phyloP scores from a whole-genome alignment of 306 rosid genomes.

The Trichosanthes cucumerina region DNA sequence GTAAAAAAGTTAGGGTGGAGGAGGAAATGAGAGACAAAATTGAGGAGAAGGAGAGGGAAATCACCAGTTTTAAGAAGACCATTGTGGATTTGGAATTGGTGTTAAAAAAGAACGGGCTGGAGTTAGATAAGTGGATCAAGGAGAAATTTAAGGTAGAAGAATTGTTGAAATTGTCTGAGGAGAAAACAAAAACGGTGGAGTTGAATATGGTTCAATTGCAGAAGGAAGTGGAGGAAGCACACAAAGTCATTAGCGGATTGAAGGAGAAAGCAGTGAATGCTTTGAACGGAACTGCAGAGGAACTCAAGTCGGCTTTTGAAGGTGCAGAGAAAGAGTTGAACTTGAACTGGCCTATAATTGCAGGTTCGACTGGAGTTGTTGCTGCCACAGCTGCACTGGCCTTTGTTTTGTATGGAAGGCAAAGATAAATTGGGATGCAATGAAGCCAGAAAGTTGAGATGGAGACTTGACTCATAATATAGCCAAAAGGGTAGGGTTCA shows the following conservation, averaged over 20 bases:
- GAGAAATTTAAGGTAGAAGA: conserved; percentile 37
- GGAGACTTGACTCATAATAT: conserved; percentile 20
- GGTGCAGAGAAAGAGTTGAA: conserved; percentile 30
- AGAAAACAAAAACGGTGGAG: conserved; percentile 36
- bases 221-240: conserved; percentile 47
- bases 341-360: conserved; percentile 54
- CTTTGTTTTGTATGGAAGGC: conserved; percentile 36
- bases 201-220: conserved; percentile 31
- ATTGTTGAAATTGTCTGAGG: conserved; percentile 32
- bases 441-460: background rate
- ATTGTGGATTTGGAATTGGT: conserved; percentile 37
- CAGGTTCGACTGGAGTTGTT: conserved; percentile 61
- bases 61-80: conserved; percentile 23
- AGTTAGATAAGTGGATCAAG: conserved; percentile 28
- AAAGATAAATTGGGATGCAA: conserved; percentile 27
- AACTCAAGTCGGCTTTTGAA: conserved; percentile 20
- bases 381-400: conserved; percentile 32
- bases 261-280: conserved; percentile 40
- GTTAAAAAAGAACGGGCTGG: conserved; percentile 18
- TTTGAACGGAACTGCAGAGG: conserved; percentile 34
- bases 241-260: conserved; percentile 27
- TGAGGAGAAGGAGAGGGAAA: conserved; percentile 54
- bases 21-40: conserved; percentile 66
- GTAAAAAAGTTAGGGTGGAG: conserved; percentile 65
- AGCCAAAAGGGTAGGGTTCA: conserved; percentile 38